phyloP scores from a whole-genome alignment of 257 asterid species.

The Sherardia arvensis region DNA sequence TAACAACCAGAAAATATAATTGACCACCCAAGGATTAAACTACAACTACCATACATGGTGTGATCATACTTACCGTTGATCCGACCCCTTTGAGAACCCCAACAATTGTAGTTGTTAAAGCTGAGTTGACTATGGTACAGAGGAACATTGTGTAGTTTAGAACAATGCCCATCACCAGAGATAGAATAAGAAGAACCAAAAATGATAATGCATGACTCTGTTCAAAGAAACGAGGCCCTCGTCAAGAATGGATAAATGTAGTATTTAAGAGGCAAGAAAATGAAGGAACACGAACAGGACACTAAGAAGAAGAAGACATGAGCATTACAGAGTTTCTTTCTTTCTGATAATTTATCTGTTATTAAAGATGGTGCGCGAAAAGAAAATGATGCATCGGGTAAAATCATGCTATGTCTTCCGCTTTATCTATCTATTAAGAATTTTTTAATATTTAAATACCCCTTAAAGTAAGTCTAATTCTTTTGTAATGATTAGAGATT shows the following conservation, averaged over 20 bases:
- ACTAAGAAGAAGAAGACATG: no score
- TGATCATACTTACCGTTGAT: conserved; percentile 55
- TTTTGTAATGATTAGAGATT: no score
- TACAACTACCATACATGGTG: neutral
- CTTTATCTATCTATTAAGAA: no score
- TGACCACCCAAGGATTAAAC: neutral
- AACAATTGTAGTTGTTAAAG: conserved; percentile 92
- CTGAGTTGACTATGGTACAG: conserved; percentile 95
- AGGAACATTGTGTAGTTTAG: conserved; percentile 97
- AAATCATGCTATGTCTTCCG: no score
- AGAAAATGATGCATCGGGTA: no score
- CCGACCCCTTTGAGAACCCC: conserved; percentile 99
- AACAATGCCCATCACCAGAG: conserved; percentile 89
- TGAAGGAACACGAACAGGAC: no score
- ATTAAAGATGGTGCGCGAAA: no score
- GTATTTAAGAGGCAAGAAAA: neutral
- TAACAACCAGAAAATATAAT: neutral
- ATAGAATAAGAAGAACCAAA: conserved; percentile 53
- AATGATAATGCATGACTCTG: conserved; percentile 67
- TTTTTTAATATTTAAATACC: no score
- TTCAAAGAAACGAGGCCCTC: conserved; percentile 10
- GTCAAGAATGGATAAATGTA: neutral
- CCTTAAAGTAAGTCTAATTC: no score
- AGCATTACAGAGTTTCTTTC: no score
- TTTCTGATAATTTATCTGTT: no score